A percentile compares a stretch with the other conserved stretches of the same genome.
These are phyloP conservation scores for Alternaria arbusti DNA, from an alignment of 2,329 filamentous ascomycete genomes.

Conservation along the genomic window DNA sequence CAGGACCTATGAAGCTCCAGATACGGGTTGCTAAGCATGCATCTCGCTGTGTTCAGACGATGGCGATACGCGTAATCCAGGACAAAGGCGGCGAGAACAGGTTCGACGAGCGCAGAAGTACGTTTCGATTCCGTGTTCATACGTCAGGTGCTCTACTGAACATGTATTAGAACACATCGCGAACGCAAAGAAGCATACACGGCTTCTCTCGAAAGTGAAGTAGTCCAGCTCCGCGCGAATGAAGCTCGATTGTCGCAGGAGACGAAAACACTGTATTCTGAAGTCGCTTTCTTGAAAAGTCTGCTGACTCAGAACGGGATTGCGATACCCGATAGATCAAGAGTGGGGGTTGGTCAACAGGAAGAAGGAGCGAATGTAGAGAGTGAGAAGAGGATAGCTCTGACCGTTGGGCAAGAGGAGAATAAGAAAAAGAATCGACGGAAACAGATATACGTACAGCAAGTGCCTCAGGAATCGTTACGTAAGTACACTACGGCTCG, in stretches of 20 bases:
- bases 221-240: slow-evolving; percentile 37
- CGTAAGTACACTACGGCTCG: not conserved
- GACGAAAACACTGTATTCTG: slow-evolving; percentile 27
- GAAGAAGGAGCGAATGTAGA: not conserved
- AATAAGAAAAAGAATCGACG: not conserved
- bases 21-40: not conserved
- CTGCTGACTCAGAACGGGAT: slow-evolving; percentile 28
- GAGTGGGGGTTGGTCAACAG: not conserved
- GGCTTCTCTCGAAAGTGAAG: slow-evolving; percentile 36
- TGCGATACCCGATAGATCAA: not conserved
- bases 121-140: not conserved
- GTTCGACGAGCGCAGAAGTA: slow-evolving; percentile 47
- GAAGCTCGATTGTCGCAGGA: slow-evolving; percentile 39
- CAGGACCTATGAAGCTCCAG: not conserved
- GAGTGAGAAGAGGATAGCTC: not conserved
- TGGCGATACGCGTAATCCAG: not conserved
- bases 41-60: not conserved
- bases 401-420: not conserved
- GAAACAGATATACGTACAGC: slow-evolving; percentile 4
- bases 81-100: slow-evolving; percentile 44
- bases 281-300: slow-evolving; percentile 28
- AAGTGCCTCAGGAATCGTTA: not conserved
- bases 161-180: slow-evolving; percentile 31
- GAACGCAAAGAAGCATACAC: slow-evolving; percentile 45
- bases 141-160: not conserved